Evolutionary conservation across 2,329 filamentous ascomycete genomes (phyloP).

Genomic region (Cytospora leucostoma): DNA sequence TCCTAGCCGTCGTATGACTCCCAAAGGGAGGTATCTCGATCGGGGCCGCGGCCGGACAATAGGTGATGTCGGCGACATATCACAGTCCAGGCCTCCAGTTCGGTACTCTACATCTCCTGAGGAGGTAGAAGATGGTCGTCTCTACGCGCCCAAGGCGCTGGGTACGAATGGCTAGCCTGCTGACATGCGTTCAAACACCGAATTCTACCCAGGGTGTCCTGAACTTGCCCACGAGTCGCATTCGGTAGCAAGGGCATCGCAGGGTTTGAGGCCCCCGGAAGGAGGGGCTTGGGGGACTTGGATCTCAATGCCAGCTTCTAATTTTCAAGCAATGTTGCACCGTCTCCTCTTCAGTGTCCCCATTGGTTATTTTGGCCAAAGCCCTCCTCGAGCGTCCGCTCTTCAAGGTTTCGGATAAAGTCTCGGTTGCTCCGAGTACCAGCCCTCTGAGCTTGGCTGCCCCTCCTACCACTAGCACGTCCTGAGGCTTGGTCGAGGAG

Average conservation of each 20-base stretch:
- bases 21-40: background rate
- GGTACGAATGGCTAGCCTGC: background rate
- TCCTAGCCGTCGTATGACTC: background rate
- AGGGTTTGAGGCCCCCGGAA: background rate
- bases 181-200: background rate
- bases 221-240: background rate
- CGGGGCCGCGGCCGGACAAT: background rate
- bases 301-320: background rate
- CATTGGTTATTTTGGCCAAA: slow-evolving; percentile 47
- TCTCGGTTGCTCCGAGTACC: slow-evolving; percentile 65
- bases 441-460: slow-evolving; percentile 67
- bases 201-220: background rate
- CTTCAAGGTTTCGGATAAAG: slow-evolving; percentile 93
- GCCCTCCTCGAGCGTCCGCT: slow-evolving; percentile 89
- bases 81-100: background rate
- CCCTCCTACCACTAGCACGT: slow-evolving; percentile 65
- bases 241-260: background rate
- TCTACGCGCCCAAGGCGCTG: background rate
- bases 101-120: background rate
- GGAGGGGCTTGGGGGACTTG: background rate
- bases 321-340: background rate
- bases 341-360: slow-evolving; percentile 22
- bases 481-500: slow-evolving; percentile 59
- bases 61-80: background rate
- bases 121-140: background rate